Evolutionary conservation across 2,329 filamentous ascomycete genomes (phyloP).

Genomic region (Amesomyces nigricolor): DNA sequence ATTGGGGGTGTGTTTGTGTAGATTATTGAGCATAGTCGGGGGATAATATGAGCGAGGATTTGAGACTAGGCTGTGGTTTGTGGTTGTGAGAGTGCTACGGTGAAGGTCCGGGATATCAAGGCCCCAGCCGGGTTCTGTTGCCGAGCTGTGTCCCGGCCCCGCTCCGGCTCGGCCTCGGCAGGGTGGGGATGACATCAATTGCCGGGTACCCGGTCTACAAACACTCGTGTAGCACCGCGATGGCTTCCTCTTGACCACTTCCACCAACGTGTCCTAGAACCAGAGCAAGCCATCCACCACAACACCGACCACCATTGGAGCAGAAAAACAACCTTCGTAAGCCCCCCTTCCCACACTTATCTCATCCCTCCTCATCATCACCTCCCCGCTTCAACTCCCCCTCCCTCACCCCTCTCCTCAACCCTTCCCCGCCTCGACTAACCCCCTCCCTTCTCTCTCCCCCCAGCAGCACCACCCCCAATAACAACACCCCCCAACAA

Average conservation of each 20-base stretch:
- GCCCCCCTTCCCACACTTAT: too few relatives aligned
- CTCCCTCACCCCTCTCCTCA: neutral
- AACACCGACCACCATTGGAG: too few relatives aligned
- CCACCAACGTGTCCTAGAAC: neutral
- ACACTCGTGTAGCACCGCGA: neutral
- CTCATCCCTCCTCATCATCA: neutral
- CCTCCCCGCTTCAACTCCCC: neutral
- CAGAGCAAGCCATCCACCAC: neutral
- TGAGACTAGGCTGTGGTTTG: too few relatives aligned
- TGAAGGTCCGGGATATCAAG: neutral
- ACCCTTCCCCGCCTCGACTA: neutral
- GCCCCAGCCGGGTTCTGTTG: neutral
- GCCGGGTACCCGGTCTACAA: neutral
- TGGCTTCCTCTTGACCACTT: neutral
- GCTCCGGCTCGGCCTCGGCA: conserved; percentile 9
- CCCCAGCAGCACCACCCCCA: neutral
- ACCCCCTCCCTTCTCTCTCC: neutral
- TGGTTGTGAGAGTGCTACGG: neutral
- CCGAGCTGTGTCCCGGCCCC: conserved; percentile 13
- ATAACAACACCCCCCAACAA: too few relatives aligned
- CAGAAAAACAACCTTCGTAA: too few relatives aligned
- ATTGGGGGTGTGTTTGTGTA: too few relatives aligned
- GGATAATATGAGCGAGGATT: too few relatives aligned
- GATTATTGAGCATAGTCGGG: too few relatives aligned
- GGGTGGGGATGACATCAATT: conserved; percentile 6